These are phyloP conservation scores for Torulaspora quercuum DNA, from an alignment of 805 yeast genomes.

Conservation along the genomic window DNA sequence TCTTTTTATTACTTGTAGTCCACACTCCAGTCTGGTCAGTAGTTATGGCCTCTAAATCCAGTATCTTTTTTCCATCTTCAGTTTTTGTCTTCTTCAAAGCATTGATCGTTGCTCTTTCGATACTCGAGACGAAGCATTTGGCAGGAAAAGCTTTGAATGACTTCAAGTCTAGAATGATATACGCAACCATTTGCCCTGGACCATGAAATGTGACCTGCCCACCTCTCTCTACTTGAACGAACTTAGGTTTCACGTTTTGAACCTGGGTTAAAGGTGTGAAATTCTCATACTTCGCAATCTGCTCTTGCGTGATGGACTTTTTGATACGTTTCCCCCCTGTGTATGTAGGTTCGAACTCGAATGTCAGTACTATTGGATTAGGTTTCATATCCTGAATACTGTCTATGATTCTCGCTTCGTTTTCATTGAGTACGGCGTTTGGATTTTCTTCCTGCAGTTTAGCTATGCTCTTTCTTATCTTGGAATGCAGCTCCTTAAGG, in stretches of 20 bases:
- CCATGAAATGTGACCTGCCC: constrained; percentile 98
- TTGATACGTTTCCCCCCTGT: constrained; percentile 89
- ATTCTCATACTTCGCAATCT: constrained; percentile 25
- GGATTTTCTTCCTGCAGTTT: constrained; percentile 40
- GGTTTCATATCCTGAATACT: constrained; percentile 50
- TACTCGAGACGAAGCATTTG: constrained; percentile 60
- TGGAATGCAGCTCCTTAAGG: constrained; percentile 50
- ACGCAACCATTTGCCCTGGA: constrained; percentile 87
- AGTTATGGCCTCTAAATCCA: constrained; percentile 35
- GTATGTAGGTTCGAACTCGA: constrained; percentile 81
- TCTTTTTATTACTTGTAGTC: constrained; percentile 57
- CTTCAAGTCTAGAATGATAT: constrained; percentile 70
- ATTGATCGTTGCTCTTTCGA: constrained; percentile 55
- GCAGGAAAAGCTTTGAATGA: constrained; percentile 55
- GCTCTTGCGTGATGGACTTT: constrained; percentile 42
- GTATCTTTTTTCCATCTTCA: constrained; percentile 7
- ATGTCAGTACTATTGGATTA: constrained; percentile 67
- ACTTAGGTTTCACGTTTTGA: constrained; percentile 48
- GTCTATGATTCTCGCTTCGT: constrained; percentile 45
- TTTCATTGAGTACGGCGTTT: constrained; percentile 39
- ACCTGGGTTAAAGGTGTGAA: constrained; percentile 29
- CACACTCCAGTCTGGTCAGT: constrained; percentile 88
- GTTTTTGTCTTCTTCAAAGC: constrained; percentile 36
- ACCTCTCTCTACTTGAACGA: constrained; percentile 81
- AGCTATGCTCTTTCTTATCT: constrained; percentile 42